Evolutionary conservation across 768 basidiomycete species (phyloP), one percentile per base, ranked within the genome.

Genomic region (Leucosporidium yakuticum): DNA sequence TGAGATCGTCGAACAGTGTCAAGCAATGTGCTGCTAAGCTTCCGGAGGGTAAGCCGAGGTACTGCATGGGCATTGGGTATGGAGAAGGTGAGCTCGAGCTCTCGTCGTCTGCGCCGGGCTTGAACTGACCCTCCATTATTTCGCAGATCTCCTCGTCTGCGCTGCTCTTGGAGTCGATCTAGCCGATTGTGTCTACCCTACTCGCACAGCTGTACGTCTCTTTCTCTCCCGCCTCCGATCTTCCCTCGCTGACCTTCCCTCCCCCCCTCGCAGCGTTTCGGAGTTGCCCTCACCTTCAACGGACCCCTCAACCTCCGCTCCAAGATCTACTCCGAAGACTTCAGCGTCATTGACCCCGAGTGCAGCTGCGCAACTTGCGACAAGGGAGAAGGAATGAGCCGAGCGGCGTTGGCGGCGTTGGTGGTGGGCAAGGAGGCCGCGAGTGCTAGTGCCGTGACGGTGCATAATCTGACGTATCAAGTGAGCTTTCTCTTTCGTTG

Each of bases 151-250:
- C 20, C 80, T 95, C 50, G 91, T 94, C 20, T 93, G 92, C 74
- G 87, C 91, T 27, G 91, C 91, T 7, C 81, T 95, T n/a, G 91
- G 91, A 20, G 84, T 94, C 36, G 91, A 95, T 75, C 94, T 95
- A 90, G 91, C 91, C 0, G 91, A 95, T 77, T 95, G 91, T 70
- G 91, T 95, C 17, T 94, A 92, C 74, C 92, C 91, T 39, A 95
- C 91, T 2, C 84, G 92, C 67, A 94, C 92, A 1, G 92, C 91
- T 29, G 23, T n/a, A 60, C 31, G 39, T 17, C 29, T n/a, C 44
- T 39, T 34, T 8, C 27, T 8, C 39, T 19, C 31, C 32, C 34
- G 14, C 25, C n/a, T 49, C 39, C 12, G 6, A 36, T 44, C 49
- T 32, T 14, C 66, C 31, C 48, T 15, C 25, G 25, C 44, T 39